Percentiles rank a stretch among this genome's conserved stretches.
Evolutionary conservation across 2,329 filamentous ascomycete genomes (phyloP).

Genomic region (Penicillium palitans): DNA sequence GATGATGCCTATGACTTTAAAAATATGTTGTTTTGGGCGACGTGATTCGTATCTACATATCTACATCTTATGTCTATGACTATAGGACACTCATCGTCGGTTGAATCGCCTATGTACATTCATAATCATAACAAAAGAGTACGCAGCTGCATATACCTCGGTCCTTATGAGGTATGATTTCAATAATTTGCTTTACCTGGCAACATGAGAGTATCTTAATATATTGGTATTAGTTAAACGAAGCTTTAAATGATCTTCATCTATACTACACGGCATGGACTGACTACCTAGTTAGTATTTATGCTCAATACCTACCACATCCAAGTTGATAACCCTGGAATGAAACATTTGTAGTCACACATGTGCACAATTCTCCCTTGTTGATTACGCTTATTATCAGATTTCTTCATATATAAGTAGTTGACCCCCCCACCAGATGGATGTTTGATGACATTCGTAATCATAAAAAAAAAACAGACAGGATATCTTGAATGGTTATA

Average conservation of each 20-base stretch:
- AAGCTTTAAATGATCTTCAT: too few species aligned
- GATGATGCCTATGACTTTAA: not conserved
- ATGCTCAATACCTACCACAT: too few species aligned
- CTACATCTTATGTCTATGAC: not conserved
- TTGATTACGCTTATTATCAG: not conserved
- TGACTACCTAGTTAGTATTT: too few species aligned
- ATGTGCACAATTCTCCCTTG: not conserved
- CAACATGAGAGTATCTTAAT: too few species aligned
- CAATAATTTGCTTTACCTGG: too few species aligned
- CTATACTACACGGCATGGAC: too few species aligned
- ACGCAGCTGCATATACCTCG: not conserved
- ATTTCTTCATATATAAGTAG: not conserved
- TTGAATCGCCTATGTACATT: not conserved
- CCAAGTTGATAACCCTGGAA: too few species aligned
- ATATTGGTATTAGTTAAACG: too few species aligned
- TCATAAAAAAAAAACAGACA: conserved; percentile 6
- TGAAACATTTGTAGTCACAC: too few species aligned
- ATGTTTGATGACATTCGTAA: not conserved
- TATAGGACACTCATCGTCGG: not conserved
- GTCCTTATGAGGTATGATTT: too few species aligned
- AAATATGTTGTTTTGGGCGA: not conserved
- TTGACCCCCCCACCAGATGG: not conserved
- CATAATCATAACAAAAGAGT: not conserved
- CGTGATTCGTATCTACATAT: not conserved
- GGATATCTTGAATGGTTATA: conserved; percentile 27